A percentile compares a stretch with the other conserved stretches of the same genome.
Evolutionary conservation across 768 basidiomycete species (phyloP).

Genomic region (Naganishia vaughanmartiniae): DNA sequence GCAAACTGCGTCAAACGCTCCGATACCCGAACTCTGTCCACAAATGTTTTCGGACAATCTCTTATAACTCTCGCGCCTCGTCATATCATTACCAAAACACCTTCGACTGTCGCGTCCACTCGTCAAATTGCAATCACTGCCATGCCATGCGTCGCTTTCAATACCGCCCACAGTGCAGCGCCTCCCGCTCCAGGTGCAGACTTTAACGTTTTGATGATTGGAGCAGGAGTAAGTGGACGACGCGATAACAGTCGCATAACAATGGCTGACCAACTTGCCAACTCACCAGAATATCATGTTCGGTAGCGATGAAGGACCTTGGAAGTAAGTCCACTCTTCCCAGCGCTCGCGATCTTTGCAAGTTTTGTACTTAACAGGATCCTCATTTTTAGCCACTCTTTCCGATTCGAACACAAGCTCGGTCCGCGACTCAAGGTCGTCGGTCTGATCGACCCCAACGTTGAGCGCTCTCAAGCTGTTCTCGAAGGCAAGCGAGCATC

Average conservation of each 20-base stretch:
- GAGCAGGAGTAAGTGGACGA: conserved; percentile 64
- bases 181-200: conserved; percentile 58
- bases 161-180: conserved; percentile 49
- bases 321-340: conserved; percentile 46
- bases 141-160: conserved; percentile 32
- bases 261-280: not conserved
- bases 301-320: conserved; percentile 59
- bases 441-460: conserved; percentile 86
- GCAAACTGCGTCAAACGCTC: not conserved
- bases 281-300: conserved; percentile 81
- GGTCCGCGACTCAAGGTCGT: conserved; percentile 93
- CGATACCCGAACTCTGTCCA: conserved; percentile 1
- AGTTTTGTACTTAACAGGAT: conserved; percentile 44
- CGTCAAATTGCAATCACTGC: conserved; percentile 48
- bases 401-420: conserved; percentile 69
- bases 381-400: conserved; percentile 52
- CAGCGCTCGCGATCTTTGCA: not conserved
- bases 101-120: conserved; percentile 18
- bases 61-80: not conserved
- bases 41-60: conserved; percentile 9
- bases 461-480: conserved; percentile 77
- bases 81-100: conserved; percentile 14
- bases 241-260: too few species aligned
- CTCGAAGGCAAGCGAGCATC: conserved; percentile 80
- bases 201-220: conserved; percentile 93